A percentile compares a stretch with the other conserved stretches of the same genome.
Evolutionary conservation across 1,284 basidiomycete species (phyloP).

Genomic region (Abortiporus biennis): DNA sequence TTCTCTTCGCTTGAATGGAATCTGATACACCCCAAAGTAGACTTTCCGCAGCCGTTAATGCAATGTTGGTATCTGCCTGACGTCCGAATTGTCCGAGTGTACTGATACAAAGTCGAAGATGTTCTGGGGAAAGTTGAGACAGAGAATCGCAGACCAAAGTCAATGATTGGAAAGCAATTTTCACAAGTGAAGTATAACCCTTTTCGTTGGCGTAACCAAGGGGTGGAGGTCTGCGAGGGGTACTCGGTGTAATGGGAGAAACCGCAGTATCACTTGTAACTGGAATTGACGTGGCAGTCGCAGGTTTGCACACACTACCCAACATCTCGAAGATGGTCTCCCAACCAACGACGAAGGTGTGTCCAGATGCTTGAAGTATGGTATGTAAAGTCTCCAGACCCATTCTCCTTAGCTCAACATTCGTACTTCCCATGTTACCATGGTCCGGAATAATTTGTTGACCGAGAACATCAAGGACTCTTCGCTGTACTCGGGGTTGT

Average conservation of each 20-base stretch:
- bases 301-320: constrained; percentile 69
- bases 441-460: constrained; percentile 68
- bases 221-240: constrained; percentile 37
- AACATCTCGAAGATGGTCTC: constrained; percentile 90
- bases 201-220: constrained; percentile 59
- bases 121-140: constrained; percentile 71
- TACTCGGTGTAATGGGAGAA: constrained; percentile 30
- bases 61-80: constrained; percentile 93
- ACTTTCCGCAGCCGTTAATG: constrained; percentile 86
- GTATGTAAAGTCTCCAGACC: constrained; percentile 86
- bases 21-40: constrained; percentile 93
- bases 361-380: constrained; percentile 86
- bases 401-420: constrained; percentile 77
- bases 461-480: constrained; percentile 78
- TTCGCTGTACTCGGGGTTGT: constrained; percentile 70
- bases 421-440: constrained; percentile 37
- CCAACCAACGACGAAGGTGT: constrained; percentile 90
- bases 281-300: constrained; percentile 26
- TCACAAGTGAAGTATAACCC: constrained; percentile 61
- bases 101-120: constrained; percentile 83
- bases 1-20: constrained; percentile 76
- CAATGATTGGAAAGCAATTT: constrained; percentile 91
- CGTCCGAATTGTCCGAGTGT: constrained; percentile 88
- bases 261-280: constrained; percentile 36
- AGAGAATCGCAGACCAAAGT: constrained; percentile 94